A percentile compares a stretch with the other conserved stretches of the same genome.
These are phyloP conservation scores for Sarcodon sp. DNA, from an alignment of 768 basidiomycete genomes.

Conservation along the genomic window DNA sequence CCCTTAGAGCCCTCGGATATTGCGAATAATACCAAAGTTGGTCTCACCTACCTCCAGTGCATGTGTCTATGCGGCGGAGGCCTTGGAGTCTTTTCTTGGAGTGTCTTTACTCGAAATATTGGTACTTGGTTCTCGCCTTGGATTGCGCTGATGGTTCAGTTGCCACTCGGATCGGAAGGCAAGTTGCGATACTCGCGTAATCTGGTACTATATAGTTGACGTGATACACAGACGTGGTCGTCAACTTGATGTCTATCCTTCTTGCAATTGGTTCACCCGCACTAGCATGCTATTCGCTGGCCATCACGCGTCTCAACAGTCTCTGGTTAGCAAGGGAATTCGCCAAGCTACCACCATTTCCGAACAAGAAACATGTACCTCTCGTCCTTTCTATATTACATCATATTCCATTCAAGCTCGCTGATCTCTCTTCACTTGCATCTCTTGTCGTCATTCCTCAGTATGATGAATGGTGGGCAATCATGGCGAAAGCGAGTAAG, in stretches of 20 bases:
- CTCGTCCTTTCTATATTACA: not conserved
- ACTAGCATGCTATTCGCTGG: slow-evolving; percentile 24
- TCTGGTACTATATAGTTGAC: not conserved
- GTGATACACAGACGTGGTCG: slow-evolving; percentile 6
- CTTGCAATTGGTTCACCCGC: slow-evolving; percentile 30
- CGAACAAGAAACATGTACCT: not conserved
- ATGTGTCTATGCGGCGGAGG: not conserved
- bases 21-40: not conserved
- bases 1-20: too few species aligned
- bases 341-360: not conserved
- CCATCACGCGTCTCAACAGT: not conserved
- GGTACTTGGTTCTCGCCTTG: not conserved
- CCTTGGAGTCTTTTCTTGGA: not conserved
- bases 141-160: not conserved
- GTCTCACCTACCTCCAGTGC: not conserved
- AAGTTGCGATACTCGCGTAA: not conserved
- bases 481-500: not conserved
- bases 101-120: not conserved
- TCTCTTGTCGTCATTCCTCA: not conserved
- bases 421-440: not conserved
- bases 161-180: slow-evolving; percentile 17
- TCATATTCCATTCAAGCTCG: not conserved
- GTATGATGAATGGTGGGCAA: not conserved
- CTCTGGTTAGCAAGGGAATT: not conserved
- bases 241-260: slow-evolving; percentile 29